Base-by-base conservation (phyloP, 179 eudicot genomes). In the Silene coronaria region DNA sequence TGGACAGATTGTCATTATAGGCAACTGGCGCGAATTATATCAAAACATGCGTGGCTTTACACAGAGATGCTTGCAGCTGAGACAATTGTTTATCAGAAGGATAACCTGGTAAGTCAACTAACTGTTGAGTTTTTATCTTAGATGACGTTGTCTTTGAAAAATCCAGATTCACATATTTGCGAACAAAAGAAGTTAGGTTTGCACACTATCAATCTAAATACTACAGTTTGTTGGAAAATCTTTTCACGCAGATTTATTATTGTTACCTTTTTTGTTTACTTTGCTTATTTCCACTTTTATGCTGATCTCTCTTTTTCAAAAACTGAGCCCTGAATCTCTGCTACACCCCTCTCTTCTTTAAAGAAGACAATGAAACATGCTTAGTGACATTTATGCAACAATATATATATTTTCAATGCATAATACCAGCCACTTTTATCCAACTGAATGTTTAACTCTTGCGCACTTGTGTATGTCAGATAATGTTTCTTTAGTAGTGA, bases 11-110 rank as follows among this genome's bases (percentile, higher is more conserved):
- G 84, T 85, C 96, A 92, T 83, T 95, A 82, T 70, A 88, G 99
- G 78, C 85, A 83, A 71, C 81, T 95, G 71, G 99, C 99, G 24
- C 86, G 99, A 27, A 84, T 89, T 65, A 83, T 95, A 55, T 86
- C 97, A 21, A 95, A 95, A 79, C 88, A 89, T 79, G 91, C 99
- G 23, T 95, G 99, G 98, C 91, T 94, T 71, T 94, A 89, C 72
- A 90, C 98, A 6, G 97, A 94, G 87, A 94, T 94, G 98, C 78
- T 89, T 83, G 93, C 99, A 76, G 97, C 96, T 17, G 96, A 95
- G 82, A 95, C 97, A 6, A 90, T 95, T 78, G 95, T 95, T 34
- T 82, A 84, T 82, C 96, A 95, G 84, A 82, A 86, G 78, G 92
- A 79, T 73, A 84, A 92, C 79, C 83, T 95, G 93, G 99, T 95